phyloP scores from a whole-genome alignment of 23 red algal genomes.

The Chondrus crispus region DNA sequence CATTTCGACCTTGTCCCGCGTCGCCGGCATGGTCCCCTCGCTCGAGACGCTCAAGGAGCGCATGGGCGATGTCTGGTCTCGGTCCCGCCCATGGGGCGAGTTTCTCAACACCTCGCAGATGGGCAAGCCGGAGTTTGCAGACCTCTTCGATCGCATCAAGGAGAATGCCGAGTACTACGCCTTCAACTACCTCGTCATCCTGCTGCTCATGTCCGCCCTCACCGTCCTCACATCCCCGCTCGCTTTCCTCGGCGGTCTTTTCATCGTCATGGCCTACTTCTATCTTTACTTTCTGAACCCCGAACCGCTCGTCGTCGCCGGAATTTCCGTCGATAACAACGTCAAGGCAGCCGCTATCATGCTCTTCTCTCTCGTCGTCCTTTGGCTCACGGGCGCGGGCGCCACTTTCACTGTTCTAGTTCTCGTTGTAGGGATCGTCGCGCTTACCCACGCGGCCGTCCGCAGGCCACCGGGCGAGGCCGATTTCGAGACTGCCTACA shows the following conservation, averaged over 20 bases:
- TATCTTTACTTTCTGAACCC: conserved; percentile 94
- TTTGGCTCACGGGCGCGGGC: conserved; percentile 95
- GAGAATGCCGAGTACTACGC: conserved; percentile 89
- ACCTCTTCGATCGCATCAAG: conserved; percentile 81
- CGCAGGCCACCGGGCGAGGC: conserved; percentile 83
- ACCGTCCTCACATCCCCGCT: conserved; percentile 90
- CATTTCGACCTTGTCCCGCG: conserved; percentile 18
- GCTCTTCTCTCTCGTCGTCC: conserved; percentile 68
- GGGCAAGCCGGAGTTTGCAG: conserved; percentile 76
- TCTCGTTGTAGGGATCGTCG: conserved; percentile 75
- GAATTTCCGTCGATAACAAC: conserved; percentile 77
- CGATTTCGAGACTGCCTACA: conserved; percentile 94
- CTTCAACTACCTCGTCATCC: conserved; percentile 90
- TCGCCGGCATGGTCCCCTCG: conserved; percentile 58
- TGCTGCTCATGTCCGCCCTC: conserved; percentile 75
- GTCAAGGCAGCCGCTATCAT: conserved; percentile 77
- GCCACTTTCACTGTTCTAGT: conserved; percentile 95
- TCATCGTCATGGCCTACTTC: conserved; percentile 82
- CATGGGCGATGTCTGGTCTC: conserved; percentile 78
- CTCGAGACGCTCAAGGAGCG: conserved; percentile 71
- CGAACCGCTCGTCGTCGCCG: conserved; percentile 65
- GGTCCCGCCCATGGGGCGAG: conserved; percentile 88
- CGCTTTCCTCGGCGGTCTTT: conserved; percentile 78
- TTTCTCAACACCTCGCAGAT: conserved; percentile 93
- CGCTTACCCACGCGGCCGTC: conserved; percentile 87